Conservation (phyloP, 345 rosid species). For the Kandelia obovata region DNA sequence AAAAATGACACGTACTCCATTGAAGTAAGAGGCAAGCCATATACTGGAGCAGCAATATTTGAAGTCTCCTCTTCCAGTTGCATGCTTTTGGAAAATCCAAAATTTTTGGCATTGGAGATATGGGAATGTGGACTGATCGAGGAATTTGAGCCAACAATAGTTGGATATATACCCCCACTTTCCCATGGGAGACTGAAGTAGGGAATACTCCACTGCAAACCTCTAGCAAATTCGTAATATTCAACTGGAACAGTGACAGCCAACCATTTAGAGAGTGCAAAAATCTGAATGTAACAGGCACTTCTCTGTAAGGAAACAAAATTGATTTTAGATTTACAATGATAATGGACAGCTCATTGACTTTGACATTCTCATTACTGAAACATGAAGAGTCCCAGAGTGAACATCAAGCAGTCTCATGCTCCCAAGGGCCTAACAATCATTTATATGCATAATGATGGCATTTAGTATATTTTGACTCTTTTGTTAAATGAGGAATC, state of each 20-base stretch:
- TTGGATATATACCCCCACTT: conserved; percentile 42
- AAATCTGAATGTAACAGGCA: conserved; percentile 82
- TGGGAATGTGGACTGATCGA: conserved; percentile 41
- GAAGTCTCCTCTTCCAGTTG: conserved; percentile 26
- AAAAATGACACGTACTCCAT: conserved; percentile 69
- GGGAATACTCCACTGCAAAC: conserved; percentile 83
- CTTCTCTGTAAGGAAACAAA: conserved; percentile 51
- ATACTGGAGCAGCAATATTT: conserved; percentile 40
- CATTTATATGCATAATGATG: no score
- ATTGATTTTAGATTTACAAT: conserved; percentile 1
- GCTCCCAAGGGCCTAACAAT: no score
- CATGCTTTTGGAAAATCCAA: conserved; percentile 19
- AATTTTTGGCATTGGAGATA: conserved; percentile 26
- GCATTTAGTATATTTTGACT: no score
- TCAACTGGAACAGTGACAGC: conserved; percentile 63
- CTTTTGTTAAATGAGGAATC: not conserved
- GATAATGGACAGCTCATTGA: not conserved
- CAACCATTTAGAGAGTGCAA: conserved; percentile 85
- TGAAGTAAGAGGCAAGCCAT: conserved; percentile 69
- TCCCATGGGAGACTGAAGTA: conserved; percentile 95
- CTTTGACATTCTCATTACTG: no score
- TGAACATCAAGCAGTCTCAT: no score
- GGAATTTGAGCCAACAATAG: conserved; percentile 57
- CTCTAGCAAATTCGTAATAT: conserved; percentile 66
- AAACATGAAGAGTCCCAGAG: no score